These are phyloP conservation scores for Neopestalotiopsis clavispora DNA, from an alignment of 2,329 filamentous ascomycete species.

Conservation along the genomic window DNA sequence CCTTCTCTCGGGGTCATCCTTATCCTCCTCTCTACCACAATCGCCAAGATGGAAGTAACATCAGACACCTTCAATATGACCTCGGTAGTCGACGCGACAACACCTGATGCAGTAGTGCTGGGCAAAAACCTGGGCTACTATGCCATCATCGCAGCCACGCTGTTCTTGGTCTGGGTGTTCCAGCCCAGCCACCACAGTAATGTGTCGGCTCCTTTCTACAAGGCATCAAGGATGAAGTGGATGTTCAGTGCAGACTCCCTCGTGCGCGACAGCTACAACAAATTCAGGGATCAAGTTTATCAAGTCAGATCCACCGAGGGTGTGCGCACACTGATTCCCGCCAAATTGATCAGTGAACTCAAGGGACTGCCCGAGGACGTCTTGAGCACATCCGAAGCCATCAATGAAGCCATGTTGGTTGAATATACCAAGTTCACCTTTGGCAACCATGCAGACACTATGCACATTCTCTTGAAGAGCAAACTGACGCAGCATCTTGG, in stretches of 20 bases:
- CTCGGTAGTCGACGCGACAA: neutral
- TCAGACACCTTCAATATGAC: constrained; percentile 16
- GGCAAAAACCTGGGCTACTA: constrained; percentile 46
- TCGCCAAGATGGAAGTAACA: constrained; percentile 14
- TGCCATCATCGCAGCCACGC: constrained; percentile 39
- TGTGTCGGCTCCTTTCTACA: constrained; percentile 50
- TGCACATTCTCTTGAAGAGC: constrained; percentile 49
- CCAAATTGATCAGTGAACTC: constrained; percentile 49
- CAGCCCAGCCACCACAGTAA: constrained; percentile 35
- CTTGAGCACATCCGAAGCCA: constrained; percentile 52
- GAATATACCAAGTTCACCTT: constrained; percentile 56
- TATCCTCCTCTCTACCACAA: constrained; percentile 3
- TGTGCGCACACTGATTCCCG: constrained; percentile 51
- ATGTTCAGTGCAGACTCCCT: constrained; percentile 54
- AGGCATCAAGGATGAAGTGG: constrained; percentile 54
- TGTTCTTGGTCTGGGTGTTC: constrained; percentile 46
- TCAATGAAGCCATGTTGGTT: constrained; percentile 55
- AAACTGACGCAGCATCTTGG: constrained; percentile 54
- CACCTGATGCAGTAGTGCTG: constrained; percentile 23
- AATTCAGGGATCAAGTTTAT: constrained; percentile 56
- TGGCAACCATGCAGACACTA: constrained; percentile 49
- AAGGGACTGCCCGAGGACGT: constrained; percentile 54
- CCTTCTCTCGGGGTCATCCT: constrained; percentile 14
- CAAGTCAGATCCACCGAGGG: constrained; percentile 58
- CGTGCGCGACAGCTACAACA: constrained; percentile 53